phyloP scores from a whole-genome alignment of 1,139 yeast species.

The Pneumocystis jirovecii region DNA sequence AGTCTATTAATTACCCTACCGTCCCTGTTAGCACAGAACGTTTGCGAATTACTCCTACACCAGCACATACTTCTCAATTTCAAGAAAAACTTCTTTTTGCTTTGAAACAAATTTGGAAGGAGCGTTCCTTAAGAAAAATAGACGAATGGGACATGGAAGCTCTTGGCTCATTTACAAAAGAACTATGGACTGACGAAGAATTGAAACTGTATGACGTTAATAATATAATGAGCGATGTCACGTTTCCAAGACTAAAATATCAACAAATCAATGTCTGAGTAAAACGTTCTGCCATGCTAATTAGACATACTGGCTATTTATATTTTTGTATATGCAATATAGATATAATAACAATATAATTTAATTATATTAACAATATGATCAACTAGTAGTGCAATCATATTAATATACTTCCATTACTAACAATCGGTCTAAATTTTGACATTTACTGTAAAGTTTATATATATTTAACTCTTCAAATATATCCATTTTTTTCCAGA shows the following conservation, averaged over 20 bases:
- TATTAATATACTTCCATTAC: too few relatives aligned
- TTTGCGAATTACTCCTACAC: slow-evolving; percentile 92
- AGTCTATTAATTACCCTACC: slow-evolving; percentile 96
- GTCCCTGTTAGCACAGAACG: slow-evolving; percentile 94
- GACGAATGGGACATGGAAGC: slow-evolving; percentile 43
- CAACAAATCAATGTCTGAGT: neutral
- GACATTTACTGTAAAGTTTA: too few relatives aligned
- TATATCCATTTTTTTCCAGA: slow-evolving; percentile 26
- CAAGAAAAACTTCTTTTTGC: slow-evolving; percentile 65
- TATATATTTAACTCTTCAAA: too few relatives aligned
- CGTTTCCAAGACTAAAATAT: too few relatives aligned
- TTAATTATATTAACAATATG: too few relatives aligned
- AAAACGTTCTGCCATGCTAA: neutral
- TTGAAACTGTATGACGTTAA: neutral
- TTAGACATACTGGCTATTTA: too few relatives aligned
- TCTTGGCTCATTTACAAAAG: neutral
- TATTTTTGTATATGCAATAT: too few relatives aligned
- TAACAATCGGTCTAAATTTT: too few relatives aligned
- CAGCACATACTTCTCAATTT: slow-evolving; percentile 73
- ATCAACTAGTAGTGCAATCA: too few relatives aligned
- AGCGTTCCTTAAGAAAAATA: slow-evolving; percentile 59
- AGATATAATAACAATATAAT: too few relatives aligned
- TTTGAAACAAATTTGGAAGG: slow-evolving; percentile 64
- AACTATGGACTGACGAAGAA: neutral
- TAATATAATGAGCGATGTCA: neutral